Base-by-base conservation (phyloP, 495 filamentous ascomycete species). In the Penicillium atrosanguineum region DNA sequence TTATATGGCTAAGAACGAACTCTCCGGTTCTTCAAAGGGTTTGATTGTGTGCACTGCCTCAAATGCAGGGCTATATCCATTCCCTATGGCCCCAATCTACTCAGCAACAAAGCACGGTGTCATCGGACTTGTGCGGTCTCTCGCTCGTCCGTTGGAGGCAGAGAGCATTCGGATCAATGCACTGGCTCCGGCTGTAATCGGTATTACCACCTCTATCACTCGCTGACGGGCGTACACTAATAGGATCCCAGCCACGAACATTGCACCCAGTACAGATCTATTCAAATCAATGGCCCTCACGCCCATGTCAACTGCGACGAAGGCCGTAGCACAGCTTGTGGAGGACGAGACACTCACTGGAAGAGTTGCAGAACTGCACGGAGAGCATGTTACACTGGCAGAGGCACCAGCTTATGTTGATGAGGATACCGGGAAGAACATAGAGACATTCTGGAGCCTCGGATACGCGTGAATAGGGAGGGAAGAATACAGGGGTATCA, bases 41-140 rank as follows among this genome's bases (percentile, higher is more conserved):
- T 68, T 65, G 9, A 78, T 84, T 26, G 71, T 83, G 39, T 84
- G 81, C 67, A 83, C 80, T 3, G 74, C 79, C 0, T 81, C 78
- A 3, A 82, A 82, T 62, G 80, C 77, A 6, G 81, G 81, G 0
- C 42, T 83, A 7, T 83, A 84, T 45, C 71, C 79, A 0, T 80
- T 84, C 51, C 76, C 80, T 2, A 69, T 76, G n/a, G 76, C 79
- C 5, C 81, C 81, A 3, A 48, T 83, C 2, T 84, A 84, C 49
- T 71, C 76, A 1, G 68, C 72, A 12, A 71, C 76, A 19, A 84
- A 84, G 55, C 64, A 71, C 31, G 81, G 69, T 15, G 65, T 84
- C 2, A 62, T 83, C 16, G 75, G 74, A 3, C 66, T 82, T 1
- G 80, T 83, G 4, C 68, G 80, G 18, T 80, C 79, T 0, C 63